A percentile compares a stretch with the other conserved stretches of the same genome.
phyloP scores from a whole-genome alignment of 2,329 filamentous ascomycete genomes.

The Penicillium digitatum region DNA sequence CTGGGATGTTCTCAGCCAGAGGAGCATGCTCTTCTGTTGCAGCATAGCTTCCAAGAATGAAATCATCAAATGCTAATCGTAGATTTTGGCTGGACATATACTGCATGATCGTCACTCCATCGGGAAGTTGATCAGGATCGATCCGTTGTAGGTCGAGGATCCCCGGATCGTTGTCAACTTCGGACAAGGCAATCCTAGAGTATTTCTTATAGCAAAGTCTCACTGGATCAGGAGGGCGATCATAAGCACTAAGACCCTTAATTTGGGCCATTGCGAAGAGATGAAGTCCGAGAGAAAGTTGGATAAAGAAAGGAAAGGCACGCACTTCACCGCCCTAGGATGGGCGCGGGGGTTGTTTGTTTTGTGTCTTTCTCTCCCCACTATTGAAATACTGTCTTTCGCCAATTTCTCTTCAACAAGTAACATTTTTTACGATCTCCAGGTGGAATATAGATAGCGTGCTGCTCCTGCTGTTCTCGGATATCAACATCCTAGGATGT shows the following conservation, averaged over 20 bases:
- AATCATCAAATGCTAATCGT: constrained; percentile 32
- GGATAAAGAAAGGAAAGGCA: constrained; percentile 6
- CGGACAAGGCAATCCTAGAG: constrained; percentile 55
- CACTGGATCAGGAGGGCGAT: constrained; percentile 68
- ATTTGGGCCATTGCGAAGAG: constrained; percentile 31
- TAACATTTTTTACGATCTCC: constrained; percentile 3
- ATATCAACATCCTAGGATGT: background rate
- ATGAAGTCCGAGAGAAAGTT: background rate
- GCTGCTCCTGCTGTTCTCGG: constrained; percentile 4
- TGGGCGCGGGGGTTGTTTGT: constrained; percentile 37
- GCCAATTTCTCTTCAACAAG: constrained; percentile 10
- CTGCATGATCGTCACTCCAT: constrained; percentile 27
- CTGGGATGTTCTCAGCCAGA: constrained; percentile 29
- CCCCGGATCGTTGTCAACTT: constrained; percentile 52
- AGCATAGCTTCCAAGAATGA: constrained; percentile 19
- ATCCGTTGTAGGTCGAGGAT: constrained; percentile 54
- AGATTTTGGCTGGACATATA: constrained; percentile 30
- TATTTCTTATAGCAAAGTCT: constrained; percentile 71
- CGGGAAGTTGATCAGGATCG: constrained; percentile 31
- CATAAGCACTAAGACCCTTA: constrained; percentile 64
- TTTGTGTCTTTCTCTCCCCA: constrained; percentile 28
- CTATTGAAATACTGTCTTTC: constrained; percentile 12
- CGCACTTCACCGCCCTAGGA: constrained; percentile 31
- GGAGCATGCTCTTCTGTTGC: constrained; percentile 12
- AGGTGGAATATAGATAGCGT: constrained; percentile 8